Evolutionary conservation across 495 filamentous ascomycete genomes (phyloP).

Genomic region (Penicillium fimorum): DNA sequence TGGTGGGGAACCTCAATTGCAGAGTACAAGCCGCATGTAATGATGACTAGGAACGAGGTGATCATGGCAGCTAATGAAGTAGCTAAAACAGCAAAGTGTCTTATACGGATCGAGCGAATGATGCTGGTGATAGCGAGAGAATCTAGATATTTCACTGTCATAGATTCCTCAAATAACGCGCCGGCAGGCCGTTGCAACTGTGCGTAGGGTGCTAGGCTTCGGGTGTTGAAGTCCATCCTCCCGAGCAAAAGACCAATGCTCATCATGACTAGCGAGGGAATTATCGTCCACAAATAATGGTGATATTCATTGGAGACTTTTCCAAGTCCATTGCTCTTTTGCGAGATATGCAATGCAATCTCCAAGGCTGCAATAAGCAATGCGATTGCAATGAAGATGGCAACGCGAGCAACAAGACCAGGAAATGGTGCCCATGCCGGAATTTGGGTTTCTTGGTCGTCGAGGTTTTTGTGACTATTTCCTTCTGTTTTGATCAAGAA

Average conservation of each 20-base stretch:
- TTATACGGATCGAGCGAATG: not conserved
- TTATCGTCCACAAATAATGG: constrained; percentile 18
- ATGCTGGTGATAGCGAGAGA: not conserved
- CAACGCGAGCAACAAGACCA: not conserved
- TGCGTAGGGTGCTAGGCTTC: constrained; percentile 16
- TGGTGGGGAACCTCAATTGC: constrained; percentile 6
- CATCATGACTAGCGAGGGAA: constrained; percentile 15
- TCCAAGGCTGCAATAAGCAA: constrained; percentile 11
- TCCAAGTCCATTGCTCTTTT: constrained; percentile 11
- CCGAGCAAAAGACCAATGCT: constrained; percentile 5
- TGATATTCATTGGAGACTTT: constrained; percentile 3
- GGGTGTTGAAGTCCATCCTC: constrained; percentile 15
- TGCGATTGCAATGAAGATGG: constrained; percentile 6
- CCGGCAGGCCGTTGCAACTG: constrained; percentile 1
- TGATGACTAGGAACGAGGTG: constrained; percentile 14
- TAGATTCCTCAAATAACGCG: constrained; percentile 6
- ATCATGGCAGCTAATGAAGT: constrained; percentile 11
- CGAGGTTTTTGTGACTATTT: not conserved
- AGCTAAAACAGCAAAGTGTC: constrained; percentile 14
- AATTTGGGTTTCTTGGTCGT: not conserved
- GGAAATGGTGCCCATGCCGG: constrained; percentile 17
- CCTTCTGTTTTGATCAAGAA: not conserved
- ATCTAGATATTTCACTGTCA: constrained; percentile 12
- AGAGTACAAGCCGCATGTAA: constrained; percentile 18
- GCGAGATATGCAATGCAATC: constrained; percentile 12